Evolutionary conservation across 768 basidiomycete species (phyloP), one percentile per base, ranked within the genome.

Genomic region (Leccinum fibrillosum): DNA sequence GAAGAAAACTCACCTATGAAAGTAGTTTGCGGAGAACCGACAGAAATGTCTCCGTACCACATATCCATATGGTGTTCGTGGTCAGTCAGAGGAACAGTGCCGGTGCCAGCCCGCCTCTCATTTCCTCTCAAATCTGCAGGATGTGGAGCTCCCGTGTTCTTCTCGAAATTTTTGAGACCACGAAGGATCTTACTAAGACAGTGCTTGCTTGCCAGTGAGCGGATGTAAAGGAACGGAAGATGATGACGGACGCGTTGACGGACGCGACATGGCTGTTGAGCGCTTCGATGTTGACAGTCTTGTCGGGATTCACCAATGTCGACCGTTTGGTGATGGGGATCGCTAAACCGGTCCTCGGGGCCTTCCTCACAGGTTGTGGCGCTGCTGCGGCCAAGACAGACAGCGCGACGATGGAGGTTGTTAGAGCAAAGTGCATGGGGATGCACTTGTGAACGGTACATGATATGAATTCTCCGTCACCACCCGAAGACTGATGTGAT

Each of bases 241-340:
- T n/a, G n/a, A 12, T 10, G 2, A 63, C 64, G 8, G 48, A 66
- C 63, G 58, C 49, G 34, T 50, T 52, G 13, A 50, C 23, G 1
- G 48, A 55, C 2, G 35, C 49, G 21, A 56, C 8, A 19, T 64
- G 58, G 12, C 47, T 5, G 3, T 52, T 35, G 19, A 63, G 56
- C 7, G 54, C 62, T 1, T 57, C 56, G 5, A 55, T 15, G 9
- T 60, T 34, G 3, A 56, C 56, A 23, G 25, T 56, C 2, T 45
- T 54, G 56, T 60, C 58, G 4, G 26, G 26, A 25, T 66, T 62
- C 8, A 50, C 12, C 3, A 60, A 23, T 5, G 17, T 8, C 3
- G 58, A 44, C 3, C 49, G 63, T 48, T 63, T 64, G 8, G 23
- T 25, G 50, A 64, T 57, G 7, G 63, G 56, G 23, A 66, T 57